A percentile compares a stretch with the other conserved stretches of the same genome.
Evolutionary conservation across 2,329 filamentous ascomycete species (phyloP).

Genomic region (Fusarium heterosporum): DNA sequence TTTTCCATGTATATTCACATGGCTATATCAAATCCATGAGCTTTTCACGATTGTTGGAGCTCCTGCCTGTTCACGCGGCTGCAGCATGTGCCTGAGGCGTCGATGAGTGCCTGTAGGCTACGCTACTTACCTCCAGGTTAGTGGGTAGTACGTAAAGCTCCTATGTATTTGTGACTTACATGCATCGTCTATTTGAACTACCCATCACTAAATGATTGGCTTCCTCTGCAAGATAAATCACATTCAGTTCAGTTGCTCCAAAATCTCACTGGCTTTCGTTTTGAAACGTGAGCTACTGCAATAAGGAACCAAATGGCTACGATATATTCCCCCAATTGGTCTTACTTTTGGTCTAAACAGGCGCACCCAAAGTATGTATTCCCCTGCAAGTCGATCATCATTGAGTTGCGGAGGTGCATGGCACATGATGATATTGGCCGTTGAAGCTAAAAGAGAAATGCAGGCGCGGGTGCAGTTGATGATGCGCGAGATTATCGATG

Average conservation of each 20-base stretch:
- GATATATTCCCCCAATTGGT: background rate
- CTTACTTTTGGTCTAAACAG: slow-evolving; percentile 23
- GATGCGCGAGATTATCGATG: slow-evolving; percentile 1
- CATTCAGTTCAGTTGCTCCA: background rate
- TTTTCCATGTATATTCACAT: background rate
- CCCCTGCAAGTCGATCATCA: slow-evolving; percentile 5
- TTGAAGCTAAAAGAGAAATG: background rate
- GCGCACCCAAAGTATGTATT: slow-evolving; percentile 20
- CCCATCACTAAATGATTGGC: slow-evolving; percentile 3
- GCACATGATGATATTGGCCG: background rate
- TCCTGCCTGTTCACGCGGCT: slow-evolving; percentile 5
- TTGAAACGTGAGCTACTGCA: background rate
- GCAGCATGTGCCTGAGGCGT: slow-evolving; percentile 32
- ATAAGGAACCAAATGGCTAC: background rate
- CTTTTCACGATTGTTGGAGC: background rate
- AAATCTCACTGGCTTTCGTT: background rate
- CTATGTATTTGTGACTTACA: slow-evolving; percentile 18
- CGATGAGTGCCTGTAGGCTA: slow-evolving; percentile 3
- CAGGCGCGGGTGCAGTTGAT: background rate
- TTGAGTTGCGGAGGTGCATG: slow-evolving; percentile 17
- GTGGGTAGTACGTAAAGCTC: background rate
- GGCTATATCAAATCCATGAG: background rate
- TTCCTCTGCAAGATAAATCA: background rate
- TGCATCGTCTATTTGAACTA: slow-evolving; percentile 5
- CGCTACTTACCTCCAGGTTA: no score